Conservation (phyloP, 192 early-diverging fungal species). For the Spinellus fusiger region DNA sequence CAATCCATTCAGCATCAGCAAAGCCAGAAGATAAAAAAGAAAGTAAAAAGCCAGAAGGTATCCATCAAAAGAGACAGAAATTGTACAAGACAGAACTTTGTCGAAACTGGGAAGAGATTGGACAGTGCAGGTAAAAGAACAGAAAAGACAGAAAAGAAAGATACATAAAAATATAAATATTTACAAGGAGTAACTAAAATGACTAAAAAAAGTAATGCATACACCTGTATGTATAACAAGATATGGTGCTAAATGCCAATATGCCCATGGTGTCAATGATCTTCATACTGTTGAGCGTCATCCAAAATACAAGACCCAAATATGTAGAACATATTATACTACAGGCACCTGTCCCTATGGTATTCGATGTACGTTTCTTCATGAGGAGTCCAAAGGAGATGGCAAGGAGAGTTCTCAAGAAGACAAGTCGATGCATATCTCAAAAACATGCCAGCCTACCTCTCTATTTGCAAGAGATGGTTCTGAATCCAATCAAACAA, state of each 20-base stretch:
- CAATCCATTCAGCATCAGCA: background rate
- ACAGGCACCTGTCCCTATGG: slow-evolving; percentile 87
- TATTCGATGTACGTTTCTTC: slow-evolving; percentile 89
- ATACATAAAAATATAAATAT: background rate
- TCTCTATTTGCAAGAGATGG: too few relatives aligned
- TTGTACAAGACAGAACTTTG: slow-evolving; percentile 38
- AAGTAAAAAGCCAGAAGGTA: background rate
- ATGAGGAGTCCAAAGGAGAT: slow-evolving; percentile 25
- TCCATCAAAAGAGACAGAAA: slow-evolving; percentile 21
- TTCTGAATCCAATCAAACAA: too few relatives aligned
- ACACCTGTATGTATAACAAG: slow-evolving; percentile 31
- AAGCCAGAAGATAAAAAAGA: background rate
- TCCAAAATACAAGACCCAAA: slow-evolving; percentile 90
- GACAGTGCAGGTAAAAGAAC: slow-evolving; percentile 23
- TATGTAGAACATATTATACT: slow-evolving; percentile 82
- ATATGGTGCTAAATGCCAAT: slow-evolving; percentile 87
- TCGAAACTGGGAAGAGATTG: slow-evolving; percentile 29
- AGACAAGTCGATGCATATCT: too few relatives aligned
- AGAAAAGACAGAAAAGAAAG: too few relatives aligned
- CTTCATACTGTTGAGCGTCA: slow-evolving; percentile 77
- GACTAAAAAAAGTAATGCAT: too few relatives aligned
- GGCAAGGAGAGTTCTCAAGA: too few relatives aligned
- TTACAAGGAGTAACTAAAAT: too few relatives aligned
- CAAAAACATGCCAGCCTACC: too few relatives aligned
- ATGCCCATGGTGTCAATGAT: slow-evolving; percentile 78